Conservation (phyloP, 768 basidiomycete genomes). For the Boletus insuetus region DNA sequence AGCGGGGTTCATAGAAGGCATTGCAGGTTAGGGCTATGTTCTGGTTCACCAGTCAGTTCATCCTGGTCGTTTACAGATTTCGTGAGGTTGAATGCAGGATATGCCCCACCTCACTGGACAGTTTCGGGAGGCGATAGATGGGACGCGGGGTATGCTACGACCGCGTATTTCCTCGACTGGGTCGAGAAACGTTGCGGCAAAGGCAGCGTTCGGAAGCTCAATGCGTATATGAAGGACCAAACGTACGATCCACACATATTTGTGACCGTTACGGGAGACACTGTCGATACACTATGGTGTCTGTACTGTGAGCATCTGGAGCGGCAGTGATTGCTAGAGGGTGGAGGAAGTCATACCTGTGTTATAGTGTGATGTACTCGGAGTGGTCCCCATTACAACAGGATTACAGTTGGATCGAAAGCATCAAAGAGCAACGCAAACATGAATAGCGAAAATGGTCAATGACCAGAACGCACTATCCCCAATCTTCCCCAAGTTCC, state of each 20-base stretch:
- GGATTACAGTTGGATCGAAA: constrained; percentile 22
- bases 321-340: neutral
- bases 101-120: constrained; percentile 71
- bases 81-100: constrained; percentile 59
- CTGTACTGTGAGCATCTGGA: constrained; percentile 46
- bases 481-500: constrained; percentile 74
- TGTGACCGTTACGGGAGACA: constrained; percentile 47
- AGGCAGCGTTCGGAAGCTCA: constrained; percentile 57
- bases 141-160: constrained; percentile 76
- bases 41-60: neutral
- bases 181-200: constrained; percentile 49
- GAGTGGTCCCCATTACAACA: constrained; percentile 7
- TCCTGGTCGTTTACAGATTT: constrained; percentile 47
- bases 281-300: constrained; percentile 57
- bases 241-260: constrained; percentile 54
- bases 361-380: neutral
- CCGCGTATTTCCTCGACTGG: constrained; percentile 77
- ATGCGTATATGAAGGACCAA: constrained; percentile 47
- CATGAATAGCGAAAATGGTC: neutral
- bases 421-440: constrained; percentile 4
- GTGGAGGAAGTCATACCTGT: neutral
- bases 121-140: constrained; percentile 47
- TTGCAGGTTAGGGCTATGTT: constrained; percentile 57
- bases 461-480: constrained; percentile 40
- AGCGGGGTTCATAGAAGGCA: constrained; percentile 72